Conservation (phyloP, 2,329 filamentous ascomycete species). For the Paecilomyces sp. region DNA sequence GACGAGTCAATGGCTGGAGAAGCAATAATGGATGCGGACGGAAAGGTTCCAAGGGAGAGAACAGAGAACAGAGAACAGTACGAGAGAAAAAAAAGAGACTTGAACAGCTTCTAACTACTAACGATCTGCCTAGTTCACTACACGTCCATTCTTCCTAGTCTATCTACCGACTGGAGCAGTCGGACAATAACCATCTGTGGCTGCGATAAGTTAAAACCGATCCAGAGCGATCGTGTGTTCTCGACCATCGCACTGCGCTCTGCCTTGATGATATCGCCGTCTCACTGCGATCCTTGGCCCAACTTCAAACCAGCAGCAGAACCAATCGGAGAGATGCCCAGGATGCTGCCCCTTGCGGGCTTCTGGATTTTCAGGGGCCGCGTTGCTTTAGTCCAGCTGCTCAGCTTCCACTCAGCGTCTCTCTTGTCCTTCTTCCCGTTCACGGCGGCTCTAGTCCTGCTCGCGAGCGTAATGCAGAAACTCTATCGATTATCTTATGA, state of each 20-base stretch:
- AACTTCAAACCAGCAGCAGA: not conserved
- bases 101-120: too few species aligned
- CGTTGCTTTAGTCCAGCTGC: not conserved
- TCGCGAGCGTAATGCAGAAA: too few species aligned
- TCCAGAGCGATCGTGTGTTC: not conserved
- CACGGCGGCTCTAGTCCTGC: too few species aligned
- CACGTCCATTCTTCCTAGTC: not conserved
- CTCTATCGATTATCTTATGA: too few species aligned
- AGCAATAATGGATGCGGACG: not conserved
- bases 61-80: too few species aligned
- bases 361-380: not conserved
- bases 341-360: not conserved
- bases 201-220: not conserved
- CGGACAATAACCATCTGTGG: not conserved
- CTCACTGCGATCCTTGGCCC: not conserved
- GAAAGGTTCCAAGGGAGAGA: not conserved
- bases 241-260: not conserved
- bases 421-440: too few species aligned
- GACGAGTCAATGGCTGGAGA: not conserved
- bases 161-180: not conserved
- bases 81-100: too few species aligned
- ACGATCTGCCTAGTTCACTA: too few species aligned
- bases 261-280: not conserved
- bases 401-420: too few species aligned
- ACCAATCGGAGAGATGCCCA: not conserved